phyloP scores from a whole-genome alignment of 108 stramenopile species.

The Skeletonema tropicum region DNA sequence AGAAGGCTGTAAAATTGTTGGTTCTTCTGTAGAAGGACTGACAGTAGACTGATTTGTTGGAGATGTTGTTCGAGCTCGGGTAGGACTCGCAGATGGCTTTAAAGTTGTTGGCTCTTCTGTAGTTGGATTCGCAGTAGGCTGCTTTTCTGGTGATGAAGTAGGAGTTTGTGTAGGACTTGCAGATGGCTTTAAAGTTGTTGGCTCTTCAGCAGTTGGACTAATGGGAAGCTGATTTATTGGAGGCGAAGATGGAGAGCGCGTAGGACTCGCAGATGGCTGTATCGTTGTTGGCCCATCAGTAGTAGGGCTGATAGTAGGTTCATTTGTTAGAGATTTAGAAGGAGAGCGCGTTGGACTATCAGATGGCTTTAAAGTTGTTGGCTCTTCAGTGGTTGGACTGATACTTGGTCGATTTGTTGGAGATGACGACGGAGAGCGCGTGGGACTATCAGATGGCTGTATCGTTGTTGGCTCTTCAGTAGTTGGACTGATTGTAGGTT shows the following conservation, averaged over 20 bases:
- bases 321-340: neutral
- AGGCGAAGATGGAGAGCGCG: neutral
- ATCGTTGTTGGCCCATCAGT: neutral
- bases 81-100: neutral
- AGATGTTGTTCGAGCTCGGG: neutral
- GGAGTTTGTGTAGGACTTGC: neutral
- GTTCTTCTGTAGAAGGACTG: neutral
- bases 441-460: neutral
- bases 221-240: neutral
- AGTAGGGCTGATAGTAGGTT: neutral
- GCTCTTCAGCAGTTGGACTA: neutral
- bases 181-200: neutral
- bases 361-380: neutral
- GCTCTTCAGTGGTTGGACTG: neutral
- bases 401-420: neutral
- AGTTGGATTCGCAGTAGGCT: neutral
- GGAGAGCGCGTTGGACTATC: neutral
- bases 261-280: neutral
- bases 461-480: neutral
- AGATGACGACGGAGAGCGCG: neutral
- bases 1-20: neutral
- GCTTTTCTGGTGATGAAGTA: neutral
- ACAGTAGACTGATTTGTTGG: neutral
- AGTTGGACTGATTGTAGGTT: neutral
- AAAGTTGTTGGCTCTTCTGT: too few species aligned